phyloP scores from a whole-genome alignment of 352 stramenopile genomes.

The Globisporangium carolinianum region DNA sequence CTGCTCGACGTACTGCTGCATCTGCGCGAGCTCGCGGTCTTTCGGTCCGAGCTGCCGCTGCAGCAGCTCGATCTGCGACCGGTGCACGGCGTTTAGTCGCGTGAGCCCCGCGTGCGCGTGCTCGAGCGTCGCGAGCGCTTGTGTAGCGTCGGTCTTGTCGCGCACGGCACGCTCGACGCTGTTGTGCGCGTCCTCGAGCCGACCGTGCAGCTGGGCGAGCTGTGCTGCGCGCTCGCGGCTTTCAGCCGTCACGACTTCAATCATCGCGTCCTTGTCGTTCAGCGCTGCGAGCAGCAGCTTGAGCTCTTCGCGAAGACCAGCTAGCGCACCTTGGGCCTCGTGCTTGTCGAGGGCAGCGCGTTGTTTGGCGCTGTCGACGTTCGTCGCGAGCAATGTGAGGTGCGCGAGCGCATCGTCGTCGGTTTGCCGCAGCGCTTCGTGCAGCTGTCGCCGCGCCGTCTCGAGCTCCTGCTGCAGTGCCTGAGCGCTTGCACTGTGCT shows the following conservation, averaged over 20 bases:
- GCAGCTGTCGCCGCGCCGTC: slow-evolving; percentile 27
- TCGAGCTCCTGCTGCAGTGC: slow-evolving; percentile 30
- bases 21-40: slow-evolving; percentile 51
- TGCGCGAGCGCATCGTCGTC: slow-evolving; percentile 65
- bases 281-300: slow-evolving; percentile 63
- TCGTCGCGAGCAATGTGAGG: slow-evolving; percentile 34
- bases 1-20: slow-evolving; percentile 52
- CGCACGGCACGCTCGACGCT: slow-evolving; percentile 18
- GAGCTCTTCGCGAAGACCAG: slow-evolving; percentile 53
- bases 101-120: slow-evolving; percentile 41
- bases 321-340: slow-evolving; percentile 40
- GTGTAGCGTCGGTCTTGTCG: slow-evolving; percentile 36
- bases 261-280: slow-evolving; percentile 50
- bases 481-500: slow-evolving; percentile 5
- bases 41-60: slow-evolving; percentile 68
- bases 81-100: slow-evolving; percentile 62
- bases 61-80: slow-evolving; percentile 64
- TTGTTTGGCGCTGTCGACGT: slow-evolving; percentile 40
- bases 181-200: slow-evolving; percentile 27
- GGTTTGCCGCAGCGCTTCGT: slow-evolving; percentile 46
- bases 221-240: slow-evolving; percentile 22
- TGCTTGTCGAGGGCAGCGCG: slow-evolving; percentile 29
- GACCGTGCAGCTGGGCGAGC: slow-evolving; percentile 24
- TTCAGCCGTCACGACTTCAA: slow-evolving; percentile 25
- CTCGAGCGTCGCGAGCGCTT: slow-evolving; percentile 29